These are phyloP conservation scores for Narthecium ossifragum DNA, from an alignment of 106 monocot species.

Conservation along the genomic window DNA sequence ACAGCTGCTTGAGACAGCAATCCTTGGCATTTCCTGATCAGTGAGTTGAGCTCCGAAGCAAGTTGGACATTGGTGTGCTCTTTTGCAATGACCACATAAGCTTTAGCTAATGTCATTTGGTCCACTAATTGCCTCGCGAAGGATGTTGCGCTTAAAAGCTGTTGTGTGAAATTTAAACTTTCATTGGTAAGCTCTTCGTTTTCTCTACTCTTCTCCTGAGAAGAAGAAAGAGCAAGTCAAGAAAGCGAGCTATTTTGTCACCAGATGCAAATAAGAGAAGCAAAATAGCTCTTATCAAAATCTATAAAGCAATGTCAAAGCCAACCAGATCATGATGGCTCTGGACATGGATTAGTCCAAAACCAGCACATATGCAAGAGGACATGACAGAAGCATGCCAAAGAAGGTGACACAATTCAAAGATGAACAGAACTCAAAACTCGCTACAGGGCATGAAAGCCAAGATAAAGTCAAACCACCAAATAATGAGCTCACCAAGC, in stretches of 20 bases:
- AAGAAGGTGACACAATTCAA: too few species aligned
- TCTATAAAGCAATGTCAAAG: background rate
- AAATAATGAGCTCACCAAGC: too few species aligned
- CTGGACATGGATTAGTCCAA: background rate
- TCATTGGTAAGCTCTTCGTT: slow-evolving; percentile 7
- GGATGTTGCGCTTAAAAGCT: slow-evolving; percentile 46
- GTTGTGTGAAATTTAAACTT: slow-evolving; percentile 38
- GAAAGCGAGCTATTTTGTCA: too few species aligned
- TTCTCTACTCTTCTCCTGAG: slow-evolving; percentile 10
- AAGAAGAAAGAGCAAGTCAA: background rate
- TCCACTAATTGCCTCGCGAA: slow-evolving; percentile 45
- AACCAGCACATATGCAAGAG: background rate
- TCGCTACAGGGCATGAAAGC: background rate
- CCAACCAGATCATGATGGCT: background rate
- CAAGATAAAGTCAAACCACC: background rate
- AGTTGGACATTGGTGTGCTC: slow-evolving; percentile 48
- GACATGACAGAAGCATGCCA: too few species aligned
- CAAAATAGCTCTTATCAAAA: background rate
- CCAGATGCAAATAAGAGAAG: slow-evolving; percentile 4
- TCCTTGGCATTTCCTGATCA: slow-evolving; percentile 43
- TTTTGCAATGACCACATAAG: slow-evolving; percentile 51
- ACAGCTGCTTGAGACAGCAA: slow-evolving; percentile 57
- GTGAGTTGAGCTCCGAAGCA: slow-evolving; percentile 54
- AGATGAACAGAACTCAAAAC: too few species aligned
- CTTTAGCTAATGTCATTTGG: slow-evolving; percentile 59